These are phyloP conservation scores for Melaleuca alternifolia DNA, from an alignment of 345 rosid genomes.

Conservation along the genomic window DNA sequence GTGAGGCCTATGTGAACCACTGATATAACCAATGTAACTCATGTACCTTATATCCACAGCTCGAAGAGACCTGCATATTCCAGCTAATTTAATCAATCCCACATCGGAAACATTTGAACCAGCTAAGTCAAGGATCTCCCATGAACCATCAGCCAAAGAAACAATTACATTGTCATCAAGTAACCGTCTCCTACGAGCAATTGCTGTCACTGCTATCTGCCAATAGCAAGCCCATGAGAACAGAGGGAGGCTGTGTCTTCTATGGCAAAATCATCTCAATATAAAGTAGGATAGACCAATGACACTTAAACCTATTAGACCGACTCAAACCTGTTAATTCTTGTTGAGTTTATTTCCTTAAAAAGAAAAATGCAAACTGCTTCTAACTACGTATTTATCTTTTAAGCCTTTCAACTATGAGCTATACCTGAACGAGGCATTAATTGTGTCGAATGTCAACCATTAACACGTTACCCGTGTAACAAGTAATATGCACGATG, in stretches of 20 bases:
- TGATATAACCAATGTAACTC: not conserved
- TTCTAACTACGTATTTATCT: not conserved
- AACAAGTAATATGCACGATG: not conserved
- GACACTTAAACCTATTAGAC: not conserved
- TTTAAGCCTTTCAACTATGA: not conserved
- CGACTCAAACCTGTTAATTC: not conserved
- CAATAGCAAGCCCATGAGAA: not conserved
- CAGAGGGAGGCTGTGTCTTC: not conserved
- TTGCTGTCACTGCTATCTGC: constrained; percentile 59
- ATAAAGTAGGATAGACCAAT: not conserved
- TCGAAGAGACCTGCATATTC: constrained; percentile 50
- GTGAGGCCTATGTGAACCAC: not conserved
- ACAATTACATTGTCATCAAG: constrained; percentile 46
- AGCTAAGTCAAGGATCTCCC: constrained; percentile 78
- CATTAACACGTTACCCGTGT: not conserved
- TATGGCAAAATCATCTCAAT: not conserved
- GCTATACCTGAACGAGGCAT: not conserved
- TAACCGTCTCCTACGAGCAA: constrained; percentile 75
- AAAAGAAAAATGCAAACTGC: not conserved
- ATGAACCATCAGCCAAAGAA: constrained; percentile 66
- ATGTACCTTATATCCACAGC: constrained; percentile 82
- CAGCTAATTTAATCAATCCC: constrained; percentile 49
- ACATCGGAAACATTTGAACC: constrained; percentile 66
- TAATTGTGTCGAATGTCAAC: not conserved
- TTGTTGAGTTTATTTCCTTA: not conserved